These are phyloP conservation scores for Rubus parviflorus DNA, from an alignment of 306 rosid species.

Conservation along the genomic window DNA sequence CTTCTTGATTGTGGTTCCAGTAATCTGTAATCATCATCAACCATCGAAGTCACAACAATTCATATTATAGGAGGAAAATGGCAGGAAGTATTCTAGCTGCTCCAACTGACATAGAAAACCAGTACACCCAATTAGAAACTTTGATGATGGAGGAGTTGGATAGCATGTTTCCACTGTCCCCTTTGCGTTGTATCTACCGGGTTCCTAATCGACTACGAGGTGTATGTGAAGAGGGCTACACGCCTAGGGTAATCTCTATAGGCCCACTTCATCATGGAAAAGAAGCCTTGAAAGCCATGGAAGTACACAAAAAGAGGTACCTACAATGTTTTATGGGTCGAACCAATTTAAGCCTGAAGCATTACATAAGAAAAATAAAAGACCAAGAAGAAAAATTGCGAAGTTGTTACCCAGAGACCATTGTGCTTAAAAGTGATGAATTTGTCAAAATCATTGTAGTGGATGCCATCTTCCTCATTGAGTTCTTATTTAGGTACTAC, in stretches of 20 bases:
- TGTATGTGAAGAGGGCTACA: conserved; percentile 15
- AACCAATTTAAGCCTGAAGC: background rate
- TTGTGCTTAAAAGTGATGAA: background rate
- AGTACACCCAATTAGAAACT: background rate
- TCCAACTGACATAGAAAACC: background rate
- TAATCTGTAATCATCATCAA: too few species aligned
- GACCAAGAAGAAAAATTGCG: background rate
- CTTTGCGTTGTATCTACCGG: conserved; percentile 22
- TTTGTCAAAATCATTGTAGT: conserved; percentile 19
- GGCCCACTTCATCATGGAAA: conserved; percentile 36
- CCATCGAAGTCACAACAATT: too few species aligned
- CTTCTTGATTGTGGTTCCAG: too few species aligned
- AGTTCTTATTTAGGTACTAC: background rate
- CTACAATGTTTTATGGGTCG: conserved; percentile 2
- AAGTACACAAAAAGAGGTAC: conserved; percentile 24
- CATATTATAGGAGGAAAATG: background rate
- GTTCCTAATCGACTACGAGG: conserved; percentile 11
- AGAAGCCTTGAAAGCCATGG: conserved; percentile 11
- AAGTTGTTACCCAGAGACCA: conserved; percentile 13
- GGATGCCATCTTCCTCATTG: conserved; percentile 24
- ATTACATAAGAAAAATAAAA: background rate
- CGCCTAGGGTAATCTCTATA: conserved; percentile 26
- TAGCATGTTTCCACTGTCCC: conserved; percentile 9
- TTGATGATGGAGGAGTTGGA: conserved; percentile 2
- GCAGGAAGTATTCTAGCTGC: background rate